Base-by-base conservation (phyloP, 768 basidiomycete genomes). In the Leucocoprinus sp. region DNA sequence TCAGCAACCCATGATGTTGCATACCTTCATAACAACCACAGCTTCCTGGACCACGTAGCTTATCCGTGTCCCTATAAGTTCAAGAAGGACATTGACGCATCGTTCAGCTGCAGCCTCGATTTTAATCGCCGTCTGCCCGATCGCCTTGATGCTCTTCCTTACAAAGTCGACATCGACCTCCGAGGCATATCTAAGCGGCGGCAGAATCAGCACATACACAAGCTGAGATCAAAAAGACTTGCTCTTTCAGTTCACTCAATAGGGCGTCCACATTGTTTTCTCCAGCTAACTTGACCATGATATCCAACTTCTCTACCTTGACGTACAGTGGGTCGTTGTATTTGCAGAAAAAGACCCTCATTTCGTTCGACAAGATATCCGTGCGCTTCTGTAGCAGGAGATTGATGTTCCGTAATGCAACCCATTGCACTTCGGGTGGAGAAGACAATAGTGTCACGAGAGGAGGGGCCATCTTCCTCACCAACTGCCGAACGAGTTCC, bases 301-400 rank as follows among this genome's bases (percentile, higher is more conserved):
- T 96, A 55, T 97, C 96, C 53, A 99, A 67, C 64, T 99, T 98
- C 64, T 97, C 96, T 42, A 97, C 79, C 64, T 99, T 99, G 61
- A 98, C 93, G 57, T 98, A 99, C n/a, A 95, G 68, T 4, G 95
- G 95, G 58, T 99, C 95, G 58, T 98, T 98, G 67, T 99, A 98
- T 64, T 99, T 99, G 80, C 95, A 97, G 72, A 98, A 99, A 63
- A 99, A 99, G 15, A 99, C 96, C 36, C 93, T 78, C 90, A 99
- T 93, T 64, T 99, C 95, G 64, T 88, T 96, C 5, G 84, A 78
- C 7, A 99, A 76, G 49, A 96, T 73, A 51, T 93, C 92, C 2
- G 90, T 67, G 3, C 91, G 82, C 58, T 95, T 95, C 64, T 99
- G 95, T 2, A 99, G 78, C 21, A 99, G 74, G 22, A 99, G 78